Evolutionary conservation across 2,329 filamentous ascomycete species (phyloP), one percentile per base, ranked within the genome.

Genomic region (Hypocreales sp.): DNA sequence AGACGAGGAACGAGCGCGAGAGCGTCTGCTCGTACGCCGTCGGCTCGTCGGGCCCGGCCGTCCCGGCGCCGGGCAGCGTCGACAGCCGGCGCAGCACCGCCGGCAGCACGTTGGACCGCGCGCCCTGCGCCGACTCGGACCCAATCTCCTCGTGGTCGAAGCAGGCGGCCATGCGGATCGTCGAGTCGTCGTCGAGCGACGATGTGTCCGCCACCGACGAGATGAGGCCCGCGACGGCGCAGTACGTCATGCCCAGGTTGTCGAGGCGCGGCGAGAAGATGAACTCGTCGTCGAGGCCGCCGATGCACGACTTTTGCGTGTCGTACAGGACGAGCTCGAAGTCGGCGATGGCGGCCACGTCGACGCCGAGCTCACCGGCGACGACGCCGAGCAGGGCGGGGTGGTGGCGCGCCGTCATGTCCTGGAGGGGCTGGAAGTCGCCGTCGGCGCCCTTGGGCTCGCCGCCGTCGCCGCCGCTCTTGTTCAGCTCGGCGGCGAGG

Each of bases 61-160:
- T 72, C 10, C 66, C 59, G 15, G 64, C 60, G 15, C 71, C 65
- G 5, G 80, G 78, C 18, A 94, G 63, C 18, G 82, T 78, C 1
- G 82, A 90, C 12, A 98, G 68, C 29, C 90, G 80, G 34, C 81
- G 79, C 29, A 95, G 68, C 25, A 95, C 76, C 15, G 82, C 71
- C 2, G 90, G 87, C 12, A 98, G 67, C 31, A 93, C 67, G 55
- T 93, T 93, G 5, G 83, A 93, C 55, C 92, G 75, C 12, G 90
- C 90, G 35, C 90, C 90, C 46, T 98, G 90, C 5, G 87, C 86
- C 3, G 84, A 92, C 31, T 71, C 75, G 35, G 82, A 92, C 29
- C 90, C 90, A 45, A 98, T 90, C 50, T 98, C 90, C 55, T 98
- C 90, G 56, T 98, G 86, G 50, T 98, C 90, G 51, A 98, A 98